Percentiles rank a stretch among this genome's conserved stretches.
phyloP scores from a whole-genome alignment of 2,329 filamentous ascomycete genomes.

The Madurella fahalii region DNA sequence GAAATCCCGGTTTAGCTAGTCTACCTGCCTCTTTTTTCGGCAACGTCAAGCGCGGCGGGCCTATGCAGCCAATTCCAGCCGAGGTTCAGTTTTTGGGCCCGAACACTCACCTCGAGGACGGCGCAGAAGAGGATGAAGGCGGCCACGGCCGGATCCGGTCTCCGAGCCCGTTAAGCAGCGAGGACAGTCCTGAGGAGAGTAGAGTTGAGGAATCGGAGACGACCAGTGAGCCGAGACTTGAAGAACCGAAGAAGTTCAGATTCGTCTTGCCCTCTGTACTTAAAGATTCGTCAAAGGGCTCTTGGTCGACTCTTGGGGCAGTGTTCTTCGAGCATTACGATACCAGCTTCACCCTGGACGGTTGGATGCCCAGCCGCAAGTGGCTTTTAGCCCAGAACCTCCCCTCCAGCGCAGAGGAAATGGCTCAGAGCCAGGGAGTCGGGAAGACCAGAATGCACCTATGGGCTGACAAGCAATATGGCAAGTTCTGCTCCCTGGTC shows the following conservation, averaged over 20 bases:
- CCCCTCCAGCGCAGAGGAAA: slow-evolving; percentile 31
- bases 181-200: neutral
- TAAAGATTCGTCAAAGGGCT: slow-evolving; percentile 2
- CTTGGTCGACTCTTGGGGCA: slow-evolving; percentile 32
- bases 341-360: slow-evolving; percentile 40
- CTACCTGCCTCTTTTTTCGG: slow-evolving; percentile 28
- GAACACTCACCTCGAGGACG: slow-evolving; percentile 37
- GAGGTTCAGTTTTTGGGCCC: slow-evolving; percentile 39
- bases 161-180: neutral
- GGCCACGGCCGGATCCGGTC: neutral
- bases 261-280: slow-evolving; percentile 16
- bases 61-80: slow-evolving; percentile 2
- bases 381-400: slow-evolving; percentile 35
- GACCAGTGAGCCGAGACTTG: neutral
- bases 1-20: slow-evolving; percentile 26
- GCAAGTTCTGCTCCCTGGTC: slow-evolving; percentile 32
- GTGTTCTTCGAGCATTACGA: slow-evolving; percentile 36
- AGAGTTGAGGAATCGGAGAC: neutral
- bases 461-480: slow-evolving; percentile 29
- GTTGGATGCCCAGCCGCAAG: slow-evolving; percentile 40
- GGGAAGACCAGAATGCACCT: slow-evolving; percentile 19
- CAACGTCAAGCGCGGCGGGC: neutral
- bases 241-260: slow-evolving; percentile 10
- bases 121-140: slow-evolving; percentile 22
- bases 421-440: slow-evolving; percentile 28